Evolutionary conservation across 2,329 filamentous ascomycete species (phyloP), one percentile per base, ranked within the genome.

Genomic region (Aspergillus costaricaensis): DNA sequence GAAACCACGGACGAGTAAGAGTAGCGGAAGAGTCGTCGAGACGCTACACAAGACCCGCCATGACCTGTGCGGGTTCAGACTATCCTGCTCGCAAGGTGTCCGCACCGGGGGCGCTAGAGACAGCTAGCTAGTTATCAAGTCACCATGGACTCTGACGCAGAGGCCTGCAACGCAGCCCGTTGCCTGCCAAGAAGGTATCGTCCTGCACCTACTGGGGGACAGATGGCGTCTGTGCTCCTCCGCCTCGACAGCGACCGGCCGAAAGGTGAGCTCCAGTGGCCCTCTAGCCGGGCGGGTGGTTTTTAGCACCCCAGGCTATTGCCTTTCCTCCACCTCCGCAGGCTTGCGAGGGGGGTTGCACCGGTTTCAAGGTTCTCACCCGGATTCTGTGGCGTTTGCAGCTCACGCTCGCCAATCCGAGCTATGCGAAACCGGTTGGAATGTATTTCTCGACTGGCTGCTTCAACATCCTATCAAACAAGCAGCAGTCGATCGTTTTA

Each of bases 181-280:
- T 59, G 54, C 55, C 51, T 62, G 58, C 63, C 63, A 65, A 65
- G 63, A 43, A 55, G 43, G 44, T 51, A 52, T 57, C 38, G 19
- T 55, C 21, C 61, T 62, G 59, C 59, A 59, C 61, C 61, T 38
- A 55, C 47, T 36, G 30, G 54, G 55, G 57, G 30, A 56, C 57
- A 62, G 63, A 62, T 55, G 59, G 47, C 57, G 61, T 64, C 59
- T 62, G 61, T 62, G 61, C 59, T 65, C 51, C 30, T 57, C 32
- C 49, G 38, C 58, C 27, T 55, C 54, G 25, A 41, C 21, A 55
- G 57, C 58, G 55, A 55, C 58, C 58, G 58, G 55, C 61, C 55
- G 51, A 58, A 58, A 53, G 14, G 25, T 50, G 47, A 30, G n/a
- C 25, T 12, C 25, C 47, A 50, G 25, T 50, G 25, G 47, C 14